phyloP scores from a whole-genome alignment of 352 stramenopile species.

The Albugo laibachii region DNA sequence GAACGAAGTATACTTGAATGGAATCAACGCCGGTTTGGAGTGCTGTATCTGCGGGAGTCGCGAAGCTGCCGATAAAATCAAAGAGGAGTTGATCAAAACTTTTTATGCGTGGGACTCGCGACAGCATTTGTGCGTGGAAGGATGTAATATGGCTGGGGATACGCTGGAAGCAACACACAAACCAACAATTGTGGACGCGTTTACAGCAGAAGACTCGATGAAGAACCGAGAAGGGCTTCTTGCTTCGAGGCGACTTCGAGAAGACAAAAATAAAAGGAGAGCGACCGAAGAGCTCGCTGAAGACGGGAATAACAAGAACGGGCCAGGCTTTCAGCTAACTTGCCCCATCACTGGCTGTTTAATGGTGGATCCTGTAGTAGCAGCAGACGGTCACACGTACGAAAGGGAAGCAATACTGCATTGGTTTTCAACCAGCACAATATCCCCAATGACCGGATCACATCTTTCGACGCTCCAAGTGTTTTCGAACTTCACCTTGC shows the following conservation, averaged over 20 bases:
- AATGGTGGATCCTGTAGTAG: conserved; percentile 93
- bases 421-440: conserved; percentile 81
- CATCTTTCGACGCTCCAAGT: conserved; percentile 53
- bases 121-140: no score
- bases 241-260: conserved; percentile 2
- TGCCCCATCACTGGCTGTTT: conserved; percentile 89
- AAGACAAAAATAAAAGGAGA: neutral
- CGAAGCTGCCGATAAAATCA: conserved; percentile 21
- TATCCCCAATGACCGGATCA: conserved; percentile 58
- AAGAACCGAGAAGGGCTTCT: conserved; percentile 8
- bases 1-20: conserved; percentile 15
- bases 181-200: no score
- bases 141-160: no score
- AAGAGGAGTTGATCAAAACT: conserved; percentile 20
- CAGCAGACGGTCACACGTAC: conserved; percentile 95
- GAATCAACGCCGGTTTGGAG: conserved; percentile 20
- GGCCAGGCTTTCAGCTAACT: conserved; percentile 18
- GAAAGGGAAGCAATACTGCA: conserved; percentile 85
- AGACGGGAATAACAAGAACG: neutral
- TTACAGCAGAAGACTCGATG: no score
- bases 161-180: no score
- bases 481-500: conserved; percentile 54
- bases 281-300: conserved; percentile 2
- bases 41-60: conserved; percentile 17
- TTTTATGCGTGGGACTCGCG: no score